Base-by-base conservation (phyloP, 1,139 yeast genomes). In the Yamadazyma blattariae region DNA sequence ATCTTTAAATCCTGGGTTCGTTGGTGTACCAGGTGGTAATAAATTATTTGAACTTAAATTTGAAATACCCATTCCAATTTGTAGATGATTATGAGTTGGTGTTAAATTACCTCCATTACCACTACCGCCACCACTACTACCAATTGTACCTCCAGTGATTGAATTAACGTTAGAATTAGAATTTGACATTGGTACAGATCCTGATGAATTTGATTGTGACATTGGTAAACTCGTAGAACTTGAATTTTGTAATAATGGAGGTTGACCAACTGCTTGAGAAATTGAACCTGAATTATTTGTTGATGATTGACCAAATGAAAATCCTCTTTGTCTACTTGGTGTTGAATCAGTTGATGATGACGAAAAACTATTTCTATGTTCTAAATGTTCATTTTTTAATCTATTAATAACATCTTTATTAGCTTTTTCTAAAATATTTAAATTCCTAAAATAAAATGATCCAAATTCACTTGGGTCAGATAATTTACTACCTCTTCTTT, bases 391-490 rank as follows among this genome's bases (percentile, higher is more conserved):
- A 30, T 73, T 81, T 51, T 88, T 86, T 51, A 94, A 72, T 44
- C 96, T 67, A 51, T 86, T 86, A 40, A 94, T 87, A 12, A 87
- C 90, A 58, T 90, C 97, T 54, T 87, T 88, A 52, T 94, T 94
- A 13, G 96, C 97, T 51, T 85, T 86, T 50, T 92, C 98, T 42
- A 94, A 69, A 4, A 94, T 94, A 10, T 92, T 82, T 43, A 94
- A 64, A 55, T 94, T 94, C 48, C 96, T 73, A 60, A 87, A 94
- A 42, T 87, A 82, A 57, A 94, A 94, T 3, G 94, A 82, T 0
- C 99, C 99, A 72, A 92, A 94, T 49, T 90, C 97, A 31, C 77
- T 69, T 3, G 71, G 66, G 44, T 88, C 97, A 35, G 83, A 84
- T 41, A 86, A 59, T 45, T 86, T 67, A 56, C 85, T 69, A 36